These are phyloP conservation scores for Volvariella volvacea DNA, from an alignment of 1,284 basidiomycete species.

Conservation along the genomic window DNA sequence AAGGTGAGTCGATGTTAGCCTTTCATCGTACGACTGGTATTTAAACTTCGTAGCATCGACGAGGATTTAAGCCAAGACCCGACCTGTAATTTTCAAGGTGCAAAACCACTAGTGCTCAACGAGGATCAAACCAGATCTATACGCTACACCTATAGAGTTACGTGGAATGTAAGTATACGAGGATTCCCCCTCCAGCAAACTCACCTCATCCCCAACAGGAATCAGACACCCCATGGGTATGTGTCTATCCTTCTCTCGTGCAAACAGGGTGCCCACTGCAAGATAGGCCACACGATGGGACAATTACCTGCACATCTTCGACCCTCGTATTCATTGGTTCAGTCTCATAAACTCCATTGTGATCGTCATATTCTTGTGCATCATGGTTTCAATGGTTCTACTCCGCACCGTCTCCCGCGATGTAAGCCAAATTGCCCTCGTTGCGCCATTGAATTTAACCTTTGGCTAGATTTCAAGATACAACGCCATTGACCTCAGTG, in stretches of 20 bases:
- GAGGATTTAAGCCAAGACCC: conserved; percentile 41
- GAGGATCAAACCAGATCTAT: conserved; percentile 64
- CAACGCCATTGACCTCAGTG: conserved; percentile 89
- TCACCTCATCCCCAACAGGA: conserved; percentile 34
- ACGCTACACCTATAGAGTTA: conserved; percentile 85
- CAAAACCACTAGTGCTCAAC: conserved; percentile 49
- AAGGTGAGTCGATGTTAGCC: conserved; percentile 41
- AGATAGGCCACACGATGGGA: conserved; percentile 91
- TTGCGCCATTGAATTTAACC: neutral
- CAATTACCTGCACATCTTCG: conserved; percentile 82
- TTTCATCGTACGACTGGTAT: neutral
- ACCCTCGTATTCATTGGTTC: conserved; percentile 85
- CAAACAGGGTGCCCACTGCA: neutral
- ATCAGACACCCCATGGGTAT: conserved; percentile 82
- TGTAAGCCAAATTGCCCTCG: conserved; percentile 37
- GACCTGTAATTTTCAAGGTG: conserved; percentile 34
- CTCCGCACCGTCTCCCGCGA: conserved; percentile 85
- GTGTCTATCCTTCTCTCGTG: conserved; percentile 8
- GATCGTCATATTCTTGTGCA: conserved; percentile 85
- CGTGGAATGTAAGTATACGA: conserved; percentile 64
- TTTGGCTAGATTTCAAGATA: conserved; percentile 79
- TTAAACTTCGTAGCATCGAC: conserved; percentile 41
- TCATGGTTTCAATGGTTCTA: conserved; percentile 92
- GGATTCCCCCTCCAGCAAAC: conserved; percentile 5
- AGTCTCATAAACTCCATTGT: conserved; percentile 91